Conservation (phyloP, 257 asterid genomes). For the Ophiorrhiza pumila region DNA sequence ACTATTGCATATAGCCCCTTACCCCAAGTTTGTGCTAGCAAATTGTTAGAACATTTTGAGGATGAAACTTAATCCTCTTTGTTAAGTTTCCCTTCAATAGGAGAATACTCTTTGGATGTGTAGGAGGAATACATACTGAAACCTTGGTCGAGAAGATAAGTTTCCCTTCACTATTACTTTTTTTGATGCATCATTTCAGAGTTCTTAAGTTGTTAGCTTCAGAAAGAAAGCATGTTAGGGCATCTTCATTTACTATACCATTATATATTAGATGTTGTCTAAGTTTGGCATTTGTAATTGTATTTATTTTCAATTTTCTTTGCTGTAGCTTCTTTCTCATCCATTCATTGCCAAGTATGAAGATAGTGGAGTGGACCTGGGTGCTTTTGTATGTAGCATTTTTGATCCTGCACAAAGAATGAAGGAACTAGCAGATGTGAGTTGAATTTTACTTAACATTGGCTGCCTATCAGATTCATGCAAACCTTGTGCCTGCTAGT, state of each 20-base stretch:
- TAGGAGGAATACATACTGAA: not conserved
- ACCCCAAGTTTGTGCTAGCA: not conserved
- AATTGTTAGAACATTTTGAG: not conserved
- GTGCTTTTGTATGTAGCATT: slow-evolving; percentile 72
- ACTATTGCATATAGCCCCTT: not conserved
- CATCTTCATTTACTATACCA: too few species aligned
- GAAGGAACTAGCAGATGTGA: slow-evolving; percentile 98
- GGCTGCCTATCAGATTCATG: slow-evolving; percentile 12
- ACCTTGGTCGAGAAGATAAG: not conserved
- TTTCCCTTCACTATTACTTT: too few species aligned
- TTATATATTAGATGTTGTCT: not conserved
- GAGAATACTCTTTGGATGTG: not conserved
- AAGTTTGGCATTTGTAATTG: slow-evolving; percentile 1
- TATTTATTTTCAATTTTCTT: slow-evolving; percentile 7
- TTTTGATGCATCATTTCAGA: not conserved
- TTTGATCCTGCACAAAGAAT: slow-evolving; percentile 82
- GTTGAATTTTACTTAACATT: slow-evolving; percentile 28
- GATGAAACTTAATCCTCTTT: not conserved
- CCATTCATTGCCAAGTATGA: slow-evolving; percentile 69
- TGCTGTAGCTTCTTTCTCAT: slow-evolving; percentile 78
- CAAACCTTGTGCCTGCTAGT: not conserved
- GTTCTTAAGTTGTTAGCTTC: not conserved
- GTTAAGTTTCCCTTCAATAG: not conserved
- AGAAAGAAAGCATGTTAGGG: not conserved
- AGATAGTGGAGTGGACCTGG: slow-evolving; percentile 62